Percentiles rank a stretch among this genome's conserved stretches.
Evolutionary conservation across 495 filamentous ascomycete genomes (phyloP).

Genomic region (Xylaria nigripes): DNA sequence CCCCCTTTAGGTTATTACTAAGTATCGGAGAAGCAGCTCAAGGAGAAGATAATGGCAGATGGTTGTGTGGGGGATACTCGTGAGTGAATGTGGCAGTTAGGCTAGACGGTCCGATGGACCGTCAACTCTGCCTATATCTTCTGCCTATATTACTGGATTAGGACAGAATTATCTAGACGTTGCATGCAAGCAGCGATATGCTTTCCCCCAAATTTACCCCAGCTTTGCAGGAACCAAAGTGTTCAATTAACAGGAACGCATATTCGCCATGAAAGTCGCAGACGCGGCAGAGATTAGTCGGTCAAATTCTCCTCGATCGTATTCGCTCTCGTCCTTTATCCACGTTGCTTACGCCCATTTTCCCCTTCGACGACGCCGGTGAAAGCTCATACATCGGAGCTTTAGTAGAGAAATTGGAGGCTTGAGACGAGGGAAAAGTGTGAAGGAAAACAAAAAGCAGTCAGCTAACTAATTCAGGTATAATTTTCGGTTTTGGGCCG

Average conservation of each 20-base stretch:
- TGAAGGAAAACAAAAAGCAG: not conserved
- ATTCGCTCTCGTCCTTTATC: slow-evolving; percentile 3
- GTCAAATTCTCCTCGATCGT: slow-evolving; percentile 10
- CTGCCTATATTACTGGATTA: slow-evolving; percentile 15
- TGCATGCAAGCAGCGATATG: not conserved
- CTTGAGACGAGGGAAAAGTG: not conserved
- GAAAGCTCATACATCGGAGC: not conserved
- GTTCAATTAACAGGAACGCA: slow-evolving; percentile 7
- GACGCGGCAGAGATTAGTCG: slow-evolving; percentile 7
- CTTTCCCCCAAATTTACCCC: slow-evolving; percentile 12
- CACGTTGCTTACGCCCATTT: slow-evolving; percentile 6
- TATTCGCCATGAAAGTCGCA: slow-evolving; percentile 4
- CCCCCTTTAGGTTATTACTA: slow-evolving; percentile 4
- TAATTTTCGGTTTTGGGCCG: not conserved
- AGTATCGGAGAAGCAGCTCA: not conserved
- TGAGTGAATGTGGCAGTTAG: slow-evolving; percentile 23
- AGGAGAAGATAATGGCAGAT: slow-evolving; percentile 11
- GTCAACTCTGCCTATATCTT: slow-evolving; percentile 17
- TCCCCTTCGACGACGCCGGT: slow-evolving; percentile 1
- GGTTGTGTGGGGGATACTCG: slow-evolving; percentile 26
- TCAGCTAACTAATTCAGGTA: slow-evolving; percentile 10
- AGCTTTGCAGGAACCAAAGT: slow-evolving; percentile 8
- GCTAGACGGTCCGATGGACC: slow-evolving; percentile 22
- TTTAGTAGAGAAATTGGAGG: slow-evolving; percentile 2
- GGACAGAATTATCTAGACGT: slow-evolving; percentile 4